These are phyloP conservation scores for Stygiomarasmius scandens DNA, from an alignment of 1,284 basidiomycete genomes.

Conservation along the genomic window DNA sequence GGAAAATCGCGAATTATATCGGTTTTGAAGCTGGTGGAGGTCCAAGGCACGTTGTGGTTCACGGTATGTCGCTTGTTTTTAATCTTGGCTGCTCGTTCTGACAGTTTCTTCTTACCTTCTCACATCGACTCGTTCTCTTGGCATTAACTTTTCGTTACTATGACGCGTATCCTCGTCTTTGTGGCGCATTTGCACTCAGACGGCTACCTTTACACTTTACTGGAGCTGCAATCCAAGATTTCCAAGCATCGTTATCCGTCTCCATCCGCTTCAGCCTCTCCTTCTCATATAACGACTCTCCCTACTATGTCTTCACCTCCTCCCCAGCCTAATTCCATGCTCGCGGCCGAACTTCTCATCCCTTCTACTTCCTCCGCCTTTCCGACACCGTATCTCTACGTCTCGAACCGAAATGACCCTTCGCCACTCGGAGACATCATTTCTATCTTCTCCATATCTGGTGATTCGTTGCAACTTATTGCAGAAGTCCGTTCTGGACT, in stretches of 20 bases:
- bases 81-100: neutral
- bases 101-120: neutral
- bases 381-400: constrained; percentile 54
- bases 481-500: constrained; percentile 53
- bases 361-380: constrained; percentile 45
- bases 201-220: constrained; percentile 61
- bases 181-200: constrained; percentile 37
- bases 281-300: constrained; percentile 47
- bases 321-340: constrained; percentile 43
- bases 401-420: constrained; percentile 67
- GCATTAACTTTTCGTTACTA: neutral
- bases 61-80: constrained; percentile 46
- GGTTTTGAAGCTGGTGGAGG: constrained; percentile 57
- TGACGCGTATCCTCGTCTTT: too few species aligned
- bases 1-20: constrained; percentile 49
- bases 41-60: constrained; percentile 65
- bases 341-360: constrained; percentile 62
- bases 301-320: constrained; percentile 49
- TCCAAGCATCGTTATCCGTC: constrained; percentile 43
- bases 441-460: constrained; percentile 52
- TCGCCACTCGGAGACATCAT: constrained; percentile 63
- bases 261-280: constrained; percentile 34
- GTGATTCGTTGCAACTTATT: constrained; percentile 45
- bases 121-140: neutral
- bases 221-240: constrained; percentile 63